A percentile compares a stretch with the other conserved stretches of the same genome.
These are phyloP conservation scores for Paracorniculantispora psalliotae DNA, from an alignment of 2,329 filamentous ascomycete species.

Conservation along the genomic window DNA sequence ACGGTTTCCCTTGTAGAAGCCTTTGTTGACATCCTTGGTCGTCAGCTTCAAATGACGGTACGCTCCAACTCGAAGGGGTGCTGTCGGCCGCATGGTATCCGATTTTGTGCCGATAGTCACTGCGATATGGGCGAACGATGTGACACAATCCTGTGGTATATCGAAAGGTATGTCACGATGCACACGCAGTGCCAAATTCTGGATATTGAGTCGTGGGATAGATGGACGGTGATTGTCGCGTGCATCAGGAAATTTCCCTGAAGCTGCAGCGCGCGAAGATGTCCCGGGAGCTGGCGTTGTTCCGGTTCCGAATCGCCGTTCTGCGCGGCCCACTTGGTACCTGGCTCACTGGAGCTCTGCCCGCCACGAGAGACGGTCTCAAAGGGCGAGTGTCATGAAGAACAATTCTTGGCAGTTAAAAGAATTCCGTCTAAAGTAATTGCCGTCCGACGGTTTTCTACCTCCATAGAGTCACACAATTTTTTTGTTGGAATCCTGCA, in stretches of 20 bases:
- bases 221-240: not conserved
- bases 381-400: not conserved
- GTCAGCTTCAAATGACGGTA: conserved; percentile 76
- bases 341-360: not conserved
- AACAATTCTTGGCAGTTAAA: not conserved
- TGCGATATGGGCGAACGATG: no score
- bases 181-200: not conserved
- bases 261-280: not conserved
- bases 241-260: conserved; percentile 11
- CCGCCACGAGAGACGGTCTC: no score
- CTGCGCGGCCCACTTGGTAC: conserved; percentile 3
- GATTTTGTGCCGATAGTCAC: not conserved
- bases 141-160: no score
- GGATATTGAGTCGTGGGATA: not conserved
- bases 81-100: conserved; percentile 57
- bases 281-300: conserved; percentile 23
- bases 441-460: no score
- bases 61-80: conserved; percentile 56
- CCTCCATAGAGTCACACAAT: no score
- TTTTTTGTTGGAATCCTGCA: not conserved
- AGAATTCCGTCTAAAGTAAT: no score
- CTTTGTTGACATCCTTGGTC: conserved; percentile 87
- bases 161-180: no score
- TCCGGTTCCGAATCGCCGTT: conserved; percentile 26
- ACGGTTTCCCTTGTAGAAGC: conserved; percentile 95